Conservation (phyloP, 1,139 yeast species). For the Yamadazyma jaroonii region DNA sequence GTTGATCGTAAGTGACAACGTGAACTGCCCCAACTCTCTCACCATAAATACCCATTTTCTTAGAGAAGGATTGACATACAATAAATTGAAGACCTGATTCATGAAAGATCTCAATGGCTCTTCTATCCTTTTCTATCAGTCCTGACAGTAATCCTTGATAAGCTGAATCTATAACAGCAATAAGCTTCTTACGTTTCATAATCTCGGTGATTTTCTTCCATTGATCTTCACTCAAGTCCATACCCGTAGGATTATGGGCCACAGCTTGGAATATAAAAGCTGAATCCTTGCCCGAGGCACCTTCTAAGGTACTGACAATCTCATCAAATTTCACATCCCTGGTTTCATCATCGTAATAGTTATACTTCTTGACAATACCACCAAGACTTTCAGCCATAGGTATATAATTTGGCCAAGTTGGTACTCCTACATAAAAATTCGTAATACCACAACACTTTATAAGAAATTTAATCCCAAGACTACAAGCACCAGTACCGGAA, state of each 20-base stretch:
- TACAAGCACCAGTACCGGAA: constrained; percentile 42
- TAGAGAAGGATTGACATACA: constrained; percentile 40
- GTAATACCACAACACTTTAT: constrained; percentile 20
- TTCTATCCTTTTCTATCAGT: constrained; percentile 22
- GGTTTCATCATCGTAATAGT: constrained; percentile 26
- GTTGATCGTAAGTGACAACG: constrained; percentile 24
- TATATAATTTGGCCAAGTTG: constrained; percentile 39
- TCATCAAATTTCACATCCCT: constrained; percentile 27
- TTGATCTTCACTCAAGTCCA: constrained; percentile 76
- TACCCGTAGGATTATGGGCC: constrained; percentile 94
- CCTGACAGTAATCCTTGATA: constrained; percentile 72
- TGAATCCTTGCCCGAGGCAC: constrained; percentile 25
- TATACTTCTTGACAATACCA: constrained; percentile 21
- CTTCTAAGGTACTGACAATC: constrained; percentile 19
- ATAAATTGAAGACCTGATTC: constrained; percentile 19
- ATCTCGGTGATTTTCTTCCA: constrained; percentile 44
- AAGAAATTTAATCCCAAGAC: constrained; percentile 30
- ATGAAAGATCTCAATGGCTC: constrained; percentile 21
- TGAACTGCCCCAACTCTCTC: constrained; percentile 41
- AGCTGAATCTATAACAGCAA: constrained; percentile 42
- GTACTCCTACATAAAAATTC: constrained; percentile 34
- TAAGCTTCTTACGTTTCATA: constrained; percentile 28
- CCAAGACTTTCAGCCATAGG: constrained; percentile 34
- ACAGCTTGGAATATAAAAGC: constrained; percentile 75
- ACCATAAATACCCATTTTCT: constrained; percentile 41